Conservation (phyloP, 257 asterid species). For the Solanum ahanhuiri region DNA sequence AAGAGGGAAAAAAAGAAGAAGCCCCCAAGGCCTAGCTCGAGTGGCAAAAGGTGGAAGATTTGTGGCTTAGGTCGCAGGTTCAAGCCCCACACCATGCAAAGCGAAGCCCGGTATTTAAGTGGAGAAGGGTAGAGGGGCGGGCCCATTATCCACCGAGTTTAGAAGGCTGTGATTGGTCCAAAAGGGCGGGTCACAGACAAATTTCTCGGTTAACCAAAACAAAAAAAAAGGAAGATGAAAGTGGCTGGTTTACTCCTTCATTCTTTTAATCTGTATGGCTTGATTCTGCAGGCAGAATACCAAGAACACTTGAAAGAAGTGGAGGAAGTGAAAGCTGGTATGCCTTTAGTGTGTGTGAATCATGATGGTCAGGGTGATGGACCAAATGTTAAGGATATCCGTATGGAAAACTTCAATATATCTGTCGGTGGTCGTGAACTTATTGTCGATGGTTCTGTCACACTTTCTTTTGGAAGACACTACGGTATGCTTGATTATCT, state of each 20-base stretch:
- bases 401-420: slow-evolving; percentile 81
- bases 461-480: slow-evolving; percentile 89
- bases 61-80: no score
- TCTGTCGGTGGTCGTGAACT: slow-evolving; percentile 98
- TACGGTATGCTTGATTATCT: slow-evolving; percentile 57
- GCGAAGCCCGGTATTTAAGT: no score
- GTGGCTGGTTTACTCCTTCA: background rate
- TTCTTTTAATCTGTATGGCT: slow-evolving; percentile 4
- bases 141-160: no score
- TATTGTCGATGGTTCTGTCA: slow-evolving; percentile 79
- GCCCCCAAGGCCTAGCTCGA: no score
- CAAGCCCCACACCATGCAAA: no score
- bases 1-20: background rate
- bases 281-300: slow-evolving; percentile 55
- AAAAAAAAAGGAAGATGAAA: background rate
- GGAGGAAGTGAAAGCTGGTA: slow-evolving; percentile 97
- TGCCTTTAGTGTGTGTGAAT: slow-evolving; percentile 72
- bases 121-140: no score
- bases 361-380: slow-evolving; percentile 59
- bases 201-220: no score
- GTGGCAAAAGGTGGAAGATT: no score
- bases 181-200: no score
- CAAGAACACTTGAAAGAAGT: slow-evolving; percentile 76
- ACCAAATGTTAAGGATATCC: slow-evolving; percentile 76
- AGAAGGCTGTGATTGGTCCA: no score